These are phyloP conservation scores for Myochromella boudieri DNA, from an alignment of 768 basidiomycete genomes.

Conservation along the genomic window DNA sequence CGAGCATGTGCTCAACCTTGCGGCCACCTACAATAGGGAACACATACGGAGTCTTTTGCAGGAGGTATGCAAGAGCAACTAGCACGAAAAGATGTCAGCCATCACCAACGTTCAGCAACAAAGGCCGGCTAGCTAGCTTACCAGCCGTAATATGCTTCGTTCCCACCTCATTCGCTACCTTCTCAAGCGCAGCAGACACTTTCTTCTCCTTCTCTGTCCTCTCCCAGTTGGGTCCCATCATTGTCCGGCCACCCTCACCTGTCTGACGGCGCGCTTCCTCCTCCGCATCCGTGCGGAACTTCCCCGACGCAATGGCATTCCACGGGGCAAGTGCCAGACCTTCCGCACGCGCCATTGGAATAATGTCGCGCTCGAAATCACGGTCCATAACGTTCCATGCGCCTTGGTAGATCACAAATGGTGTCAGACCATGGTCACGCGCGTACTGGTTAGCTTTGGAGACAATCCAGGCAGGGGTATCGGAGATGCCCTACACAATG, in stretches of 20 bases:
- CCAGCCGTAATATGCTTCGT: conserved; percentile 34
- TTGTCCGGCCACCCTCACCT: conserved; percentile 25
- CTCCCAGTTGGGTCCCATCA: conserved; percentile 26
- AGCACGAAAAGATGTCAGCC: too few relatives aligned
- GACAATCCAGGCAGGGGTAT: conserved; percentile 45
- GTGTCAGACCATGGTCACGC: conserved; percentile 40
- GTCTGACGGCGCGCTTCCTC: conserved; percentile 20
- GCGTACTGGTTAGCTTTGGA: conserved; percentile 47
- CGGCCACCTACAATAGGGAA: background rate
- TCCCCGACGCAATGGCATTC: conserved; percentile 28
- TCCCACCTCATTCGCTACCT: conserved; percentile 38
- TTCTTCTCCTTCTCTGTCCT: conserved; percentile 31
- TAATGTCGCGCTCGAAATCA: conserved; percentile 48
- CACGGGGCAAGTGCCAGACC: conserved; percentile 31
- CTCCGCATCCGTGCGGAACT: conserved; percentile 49
- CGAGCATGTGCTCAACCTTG: background rate
- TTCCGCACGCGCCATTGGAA: conserved; percentile 38
- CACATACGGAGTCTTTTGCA: background rate
- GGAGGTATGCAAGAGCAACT: background rate
- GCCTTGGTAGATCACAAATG: conserved; percentile 52
- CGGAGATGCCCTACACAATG: conserved; percentile 36
- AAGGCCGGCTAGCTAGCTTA: too few relatives aligned
- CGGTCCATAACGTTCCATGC: conserved; percentile 38
- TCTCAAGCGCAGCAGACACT: conserved; percentile 33
- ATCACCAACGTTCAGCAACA: too few relatives aligned